A percentile compares a stretch with the other conserved stretches of the same genome.
Conservation (phyloP, 2,329 filamentous ascomycete species). For the Epichloe hybrida region DNA sequence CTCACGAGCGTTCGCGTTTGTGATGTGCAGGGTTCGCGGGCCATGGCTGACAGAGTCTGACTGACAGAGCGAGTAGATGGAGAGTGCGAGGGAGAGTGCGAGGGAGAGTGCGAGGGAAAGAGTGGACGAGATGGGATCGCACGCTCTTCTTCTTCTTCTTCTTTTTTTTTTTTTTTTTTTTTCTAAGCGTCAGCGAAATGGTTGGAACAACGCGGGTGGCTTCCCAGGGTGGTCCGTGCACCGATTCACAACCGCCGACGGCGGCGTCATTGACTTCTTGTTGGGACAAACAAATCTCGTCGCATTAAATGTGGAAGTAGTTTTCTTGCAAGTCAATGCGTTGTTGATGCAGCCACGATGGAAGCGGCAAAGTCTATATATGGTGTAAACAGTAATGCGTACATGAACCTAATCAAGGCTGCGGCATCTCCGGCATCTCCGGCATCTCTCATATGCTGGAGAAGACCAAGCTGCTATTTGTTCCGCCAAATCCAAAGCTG, state of each 20-base stretch:
- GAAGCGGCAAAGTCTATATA: too few species aligned
- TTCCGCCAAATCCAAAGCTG: slow-evolving; percentile 95
- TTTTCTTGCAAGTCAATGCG: background rate
- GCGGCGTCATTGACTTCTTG: background rate
- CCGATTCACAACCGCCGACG: background rate
- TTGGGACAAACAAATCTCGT: background rate
- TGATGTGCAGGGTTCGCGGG: slow-evolving; percentile 34
- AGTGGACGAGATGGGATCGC: too few species aligned
- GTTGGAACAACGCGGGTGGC: background rate
- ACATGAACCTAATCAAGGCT: too few species aligned
- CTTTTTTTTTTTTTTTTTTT: background rate
- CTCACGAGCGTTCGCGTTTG: slow-evolving; percentile 29
- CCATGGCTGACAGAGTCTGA: slow-evolving; percentile 17
- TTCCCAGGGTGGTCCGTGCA: slow-evolving; percentile 1
- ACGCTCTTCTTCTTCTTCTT: too few species aligned
- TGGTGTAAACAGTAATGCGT: too few species aligned
- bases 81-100: too few species aligned
- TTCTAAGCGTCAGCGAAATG: background rate
- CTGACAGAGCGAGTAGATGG: slow-evolving; percentile 2
- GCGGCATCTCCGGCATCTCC: too few species aligned
- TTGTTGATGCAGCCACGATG: background rate
- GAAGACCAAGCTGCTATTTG: slow-evolving; percentile 83
- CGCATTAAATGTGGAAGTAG: background rate
- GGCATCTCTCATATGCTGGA: slow-evolving; percentile 16
- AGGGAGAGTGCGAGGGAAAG: too few species aligned